Conservation (phyloP, 2,329 filamentous ascomycete genomes). For the Sarocladium kiliense region DNA sequence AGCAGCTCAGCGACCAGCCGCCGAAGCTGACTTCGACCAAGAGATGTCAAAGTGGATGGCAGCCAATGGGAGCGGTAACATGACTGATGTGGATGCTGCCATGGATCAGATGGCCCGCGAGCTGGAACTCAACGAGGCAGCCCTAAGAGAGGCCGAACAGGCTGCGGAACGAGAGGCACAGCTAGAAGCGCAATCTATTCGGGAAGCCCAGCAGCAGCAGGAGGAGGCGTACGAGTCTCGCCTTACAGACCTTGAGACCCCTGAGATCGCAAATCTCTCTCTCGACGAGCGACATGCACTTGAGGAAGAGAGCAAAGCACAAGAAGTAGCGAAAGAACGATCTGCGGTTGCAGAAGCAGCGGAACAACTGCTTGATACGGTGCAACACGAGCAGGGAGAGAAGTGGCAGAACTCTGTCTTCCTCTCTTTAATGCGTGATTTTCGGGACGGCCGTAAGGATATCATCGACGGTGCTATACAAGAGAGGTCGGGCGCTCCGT, state of each 20-base stretch:
- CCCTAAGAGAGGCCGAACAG: slow-evolving; percentile 18
- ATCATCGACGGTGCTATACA: slow-evolving; percentile 37
- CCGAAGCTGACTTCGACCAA: slow-evolving; percentile 31
- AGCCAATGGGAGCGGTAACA: slow-evolving; percentile 24
- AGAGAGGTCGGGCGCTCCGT: slow-evolving; percentile 18
- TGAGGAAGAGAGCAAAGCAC: slow-evolving; percentile 13
- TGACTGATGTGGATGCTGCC: slow-evolving; percentile 35
- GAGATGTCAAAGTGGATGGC: slow-evolving; percentile 39
- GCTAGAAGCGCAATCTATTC: background rate
- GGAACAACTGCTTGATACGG: slow-evolving; percentile 35
- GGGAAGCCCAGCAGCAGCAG: background rate
- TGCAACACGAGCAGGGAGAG: slow-evolving; percentile 38
- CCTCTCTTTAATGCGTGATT: slow-evolving; percentile 39
- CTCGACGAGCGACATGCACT: slow-evolving; percentile 14
- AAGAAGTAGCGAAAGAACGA: slow-evolving; percentile 18
- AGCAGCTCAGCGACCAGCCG: slow-evolving; percentile 16
- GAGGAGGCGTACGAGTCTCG: slow-evolving; percentile 8
- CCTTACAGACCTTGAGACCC: slow-evolving; percentile 24
- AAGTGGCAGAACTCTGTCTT: slow-evolving; percentile 44
- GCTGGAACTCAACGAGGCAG: slow-evolving; percentile 30
- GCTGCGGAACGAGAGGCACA: slow-evolving; percentile 6
- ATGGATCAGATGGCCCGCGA: slow-evolving; percentile 39
- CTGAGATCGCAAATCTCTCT: slow-evolving; percentile 27
- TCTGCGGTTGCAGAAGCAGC: slow-evolving; percentile 38
- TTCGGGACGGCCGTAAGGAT: slow-evolving; percentile 38